These are phyloP conservation scores for Phanerochaete carnosa DNA, from an alignment of 768 basidiomycete genomes.

Conservation along the genomic window DNA sequence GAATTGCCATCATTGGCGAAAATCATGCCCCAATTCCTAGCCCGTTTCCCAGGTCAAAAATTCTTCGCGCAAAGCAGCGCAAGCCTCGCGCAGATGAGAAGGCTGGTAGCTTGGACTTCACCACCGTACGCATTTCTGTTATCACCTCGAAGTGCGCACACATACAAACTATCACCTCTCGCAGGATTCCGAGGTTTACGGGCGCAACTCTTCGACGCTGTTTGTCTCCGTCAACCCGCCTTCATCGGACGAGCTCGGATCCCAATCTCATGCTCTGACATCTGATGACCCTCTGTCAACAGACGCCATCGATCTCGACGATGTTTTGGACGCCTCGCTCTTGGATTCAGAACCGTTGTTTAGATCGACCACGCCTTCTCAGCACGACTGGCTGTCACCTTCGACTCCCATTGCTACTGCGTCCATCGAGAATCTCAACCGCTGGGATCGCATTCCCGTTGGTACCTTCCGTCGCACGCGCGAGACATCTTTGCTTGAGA, in stretches of 20 bases:
- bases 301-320: constrained; percentile 64
- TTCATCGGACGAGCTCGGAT: constrained; percentile 34
- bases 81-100: neutral
- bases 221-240: neutral
- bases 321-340: constrained; percentile 74
- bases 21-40: neutral
- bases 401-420: constrained; percentile 27
- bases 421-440: constrained; percentile 47
- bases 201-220: neutral
- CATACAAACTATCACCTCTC: neutral
- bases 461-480: constrained; percentile 69
- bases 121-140: constrained; percentile 4
- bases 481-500: constrained; percentile 26
- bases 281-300: constrained; percentile 38
- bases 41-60: constrained; percentile 14
- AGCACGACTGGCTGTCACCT: constrained; percentile 1
- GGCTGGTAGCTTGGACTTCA: constrained; percentile 10
- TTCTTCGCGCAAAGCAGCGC: neutral
- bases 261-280: constrained; percentile 24
- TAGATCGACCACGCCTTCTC: neutral
- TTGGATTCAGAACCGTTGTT: constrained; percentile 47
- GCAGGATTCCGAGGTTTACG: constrained; percentile 3
- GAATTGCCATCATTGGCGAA: constrained; percentile 13
- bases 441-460: constrained; percentile 77
- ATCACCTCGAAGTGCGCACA: neutral